Evolutionary conservation across 129 eudicot species (phyloP).

Genomic region (Artemisia tridentata): DNA sequence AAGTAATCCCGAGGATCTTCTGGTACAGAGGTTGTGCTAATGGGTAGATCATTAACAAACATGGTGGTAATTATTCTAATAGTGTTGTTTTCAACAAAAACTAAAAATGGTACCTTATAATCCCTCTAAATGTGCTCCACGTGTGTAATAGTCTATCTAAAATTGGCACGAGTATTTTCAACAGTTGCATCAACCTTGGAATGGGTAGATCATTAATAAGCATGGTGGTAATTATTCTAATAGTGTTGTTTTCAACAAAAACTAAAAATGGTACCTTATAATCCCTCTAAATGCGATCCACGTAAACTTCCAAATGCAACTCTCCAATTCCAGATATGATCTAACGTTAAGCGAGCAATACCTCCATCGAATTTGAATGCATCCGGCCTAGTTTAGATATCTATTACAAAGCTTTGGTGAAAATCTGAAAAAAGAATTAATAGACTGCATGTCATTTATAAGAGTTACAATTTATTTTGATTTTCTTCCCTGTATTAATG

Average conservation of each 20-base stretch:
- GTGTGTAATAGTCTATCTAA: slow-evolving; percentile 90
- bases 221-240: background rate
- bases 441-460: too few relatives aligned
- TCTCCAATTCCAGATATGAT: slow-evolving; percentile 97
- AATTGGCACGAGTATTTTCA: slow-evolving; percentile 97
- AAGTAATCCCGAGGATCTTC: too few relatives aligned
- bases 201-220: slow-evolving; percentile 1
- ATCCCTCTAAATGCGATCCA: slow-evolving; percentile 90
- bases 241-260: slow-evolving; percentile 2
- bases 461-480: too few relatives aligned
- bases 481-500: too few relatives aligned
- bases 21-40: too few relatives aligned
- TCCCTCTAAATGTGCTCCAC: slow-evolving; percentile 83
- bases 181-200: slow-evolving; percentile 79
- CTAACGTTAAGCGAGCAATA: slow-evolving; percentile 25
- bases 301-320: slow-evolving; percentile 86
- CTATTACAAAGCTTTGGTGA: slow-evolving; percentile 34
- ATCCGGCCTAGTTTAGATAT: slow-evolving; percentile 92
- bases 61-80: background rate
- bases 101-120: slow-evolving; percentile 53
- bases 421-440: too few relatives aligned
- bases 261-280: slow-evolving; percentile 53
- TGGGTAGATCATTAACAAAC: background rate
- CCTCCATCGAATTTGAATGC: slow-evolving; percentile 99
- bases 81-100: slow-evolving; percentile 7